Evolutionary conservation across 257 asterid species (phyloP).

Genomic region (Prunella vulgaris): DNA sequence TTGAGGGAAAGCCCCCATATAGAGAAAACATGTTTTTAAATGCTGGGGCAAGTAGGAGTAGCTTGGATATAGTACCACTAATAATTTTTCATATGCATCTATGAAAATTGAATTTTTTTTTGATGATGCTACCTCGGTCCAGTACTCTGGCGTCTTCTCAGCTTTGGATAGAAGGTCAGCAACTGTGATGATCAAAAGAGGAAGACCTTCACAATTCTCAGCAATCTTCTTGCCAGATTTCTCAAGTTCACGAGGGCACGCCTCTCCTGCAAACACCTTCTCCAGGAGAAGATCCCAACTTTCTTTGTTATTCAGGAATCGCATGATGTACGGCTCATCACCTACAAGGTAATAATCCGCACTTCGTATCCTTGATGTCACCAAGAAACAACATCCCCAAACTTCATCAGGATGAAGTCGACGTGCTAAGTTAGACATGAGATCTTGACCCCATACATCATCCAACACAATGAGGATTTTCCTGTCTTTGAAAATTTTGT

Average conservation of each 20-base stretch:
- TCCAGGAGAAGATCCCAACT: slow-evolving; percentile 12
- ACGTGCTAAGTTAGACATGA: too few relatives aligned
- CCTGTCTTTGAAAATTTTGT: too few relatives aligned
- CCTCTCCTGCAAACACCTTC: neutral
- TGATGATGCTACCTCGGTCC: slow-evolving; percentile 14
- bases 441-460: too few relatives aligned
- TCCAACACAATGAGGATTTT: too few relatives aligned
- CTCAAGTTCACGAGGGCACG: neutral
- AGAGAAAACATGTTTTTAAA: neutral
- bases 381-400: too few relatives aligned
- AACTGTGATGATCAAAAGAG: slow-evolving; percentile 13
- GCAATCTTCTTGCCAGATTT: slow-evolving; percentile 21
- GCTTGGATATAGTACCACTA: neutral
- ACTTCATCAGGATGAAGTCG: too few relatives aligned
- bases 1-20: neutral
- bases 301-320: neutral
- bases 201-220: slow-evolving; percentile 7
- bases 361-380: too few relatives aligned
- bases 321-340: too few relatives aligned
- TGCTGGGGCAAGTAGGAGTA: neutral
- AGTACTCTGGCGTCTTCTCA: neutral
- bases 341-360: too few relatives aligned
- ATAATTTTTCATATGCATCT: neutral
- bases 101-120: neutral
- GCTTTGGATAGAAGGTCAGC: neutral